Evolutionary conservation across 208 protist genomes (phyloP).

Genomic region (Novymonas esmeraldas): DNA sequence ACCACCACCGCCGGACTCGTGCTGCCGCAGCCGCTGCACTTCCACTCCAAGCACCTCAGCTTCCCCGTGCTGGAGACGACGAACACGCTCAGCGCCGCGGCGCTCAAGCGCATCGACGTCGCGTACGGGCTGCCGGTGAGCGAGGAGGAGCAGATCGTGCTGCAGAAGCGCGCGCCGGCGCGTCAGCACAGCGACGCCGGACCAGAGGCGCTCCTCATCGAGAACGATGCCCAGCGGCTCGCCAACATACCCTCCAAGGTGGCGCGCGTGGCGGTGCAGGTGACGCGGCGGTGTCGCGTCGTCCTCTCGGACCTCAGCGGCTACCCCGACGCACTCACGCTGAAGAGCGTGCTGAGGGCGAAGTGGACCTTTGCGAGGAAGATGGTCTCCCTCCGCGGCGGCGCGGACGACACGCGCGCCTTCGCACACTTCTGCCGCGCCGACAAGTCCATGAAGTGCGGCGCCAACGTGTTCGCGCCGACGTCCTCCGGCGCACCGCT

Average conservation of each 20-base stretch:
- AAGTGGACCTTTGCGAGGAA: constrained; percentile 82
- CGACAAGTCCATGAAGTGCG: constrained; percentile 82
- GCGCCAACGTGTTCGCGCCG: constrained; percentile 62
- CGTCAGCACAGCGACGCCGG: constrained; percentile 62
- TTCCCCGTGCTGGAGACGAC: constrained; percentile 74
- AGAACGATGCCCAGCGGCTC: constrained; percentile 87
- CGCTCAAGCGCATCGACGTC: constrained; percentile 53
- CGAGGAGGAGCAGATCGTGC: constrained; percentile 70
- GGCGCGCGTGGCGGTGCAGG: constrained; percentile 19
- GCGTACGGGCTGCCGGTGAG: constrained; percentile 83
- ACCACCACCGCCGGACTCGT: constrained; percentile 53
- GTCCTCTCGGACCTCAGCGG: constrained; percentile 79
- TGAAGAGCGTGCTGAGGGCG: constrained; percentile 64
- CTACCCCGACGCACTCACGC: constrained; percentile 59
- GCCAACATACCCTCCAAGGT: constrained; percentile 88
- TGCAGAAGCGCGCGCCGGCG: constrained; percentile 64
- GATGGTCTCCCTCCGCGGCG: constrained; percentile 69
- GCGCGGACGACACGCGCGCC: constrained; percentile 50
- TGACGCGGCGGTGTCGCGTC: constrained; percentile 53
- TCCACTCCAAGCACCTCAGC: constrained; percentile 61
- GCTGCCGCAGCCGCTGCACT: constrained; percentile 70
- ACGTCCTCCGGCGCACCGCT: constrained; percentile 34
- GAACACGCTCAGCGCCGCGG: constrained; percentile 46
- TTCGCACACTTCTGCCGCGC: constrained; percentile 75
- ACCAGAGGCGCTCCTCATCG: constrained; percentile 53